phyloP scores from a whole-genome alignment of 805 yeast species.

The Saccharomycopsis javanensis region DNA sequence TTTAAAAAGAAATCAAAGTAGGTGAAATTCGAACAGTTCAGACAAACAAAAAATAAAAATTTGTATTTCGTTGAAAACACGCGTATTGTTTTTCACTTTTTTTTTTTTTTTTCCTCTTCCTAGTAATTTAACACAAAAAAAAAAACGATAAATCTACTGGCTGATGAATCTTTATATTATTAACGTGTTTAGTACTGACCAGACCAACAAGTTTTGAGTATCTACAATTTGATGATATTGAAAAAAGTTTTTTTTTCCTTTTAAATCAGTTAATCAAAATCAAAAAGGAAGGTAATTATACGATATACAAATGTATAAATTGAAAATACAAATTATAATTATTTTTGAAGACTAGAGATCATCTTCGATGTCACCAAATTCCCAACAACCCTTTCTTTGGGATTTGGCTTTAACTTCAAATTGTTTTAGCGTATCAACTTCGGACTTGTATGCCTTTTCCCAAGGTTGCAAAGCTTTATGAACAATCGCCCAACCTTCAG shows the following conservation, averaged over 20 bases:
- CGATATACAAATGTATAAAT: background rate
- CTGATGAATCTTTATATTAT: background rate
- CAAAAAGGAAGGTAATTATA: background rate
- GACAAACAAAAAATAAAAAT: no score
- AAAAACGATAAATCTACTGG: background rate
- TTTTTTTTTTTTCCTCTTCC: no score
- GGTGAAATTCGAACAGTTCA: no score
- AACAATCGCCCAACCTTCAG: constrained; percentile 52
- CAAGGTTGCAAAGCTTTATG: constrained; percentile 27
- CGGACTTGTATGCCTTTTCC: constrained; percentile 30
- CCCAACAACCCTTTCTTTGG: constrained; percentile 58
- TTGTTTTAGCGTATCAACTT: constrained; percentile 31
- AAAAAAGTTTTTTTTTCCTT: no score
- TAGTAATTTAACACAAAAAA: background rate
- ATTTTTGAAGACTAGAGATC: constrained; percentile 24
- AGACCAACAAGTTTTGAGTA: no score
- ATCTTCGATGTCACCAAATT: constrained; percentile 60
- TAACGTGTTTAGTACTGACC: no score
- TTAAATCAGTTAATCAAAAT: background rate
- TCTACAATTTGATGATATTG: no score
- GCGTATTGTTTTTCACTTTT: background rate
- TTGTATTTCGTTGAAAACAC: no score
- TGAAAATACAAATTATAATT: background rate
- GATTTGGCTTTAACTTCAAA: constrained; percentile 42
- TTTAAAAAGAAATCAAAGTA: no score